These are phyloP conservation scores for Karstenula rhodostoma DNA, from an alignment of 2,329 filamentous ascomycete genomes.

Conservation along the genomic window DNA sequence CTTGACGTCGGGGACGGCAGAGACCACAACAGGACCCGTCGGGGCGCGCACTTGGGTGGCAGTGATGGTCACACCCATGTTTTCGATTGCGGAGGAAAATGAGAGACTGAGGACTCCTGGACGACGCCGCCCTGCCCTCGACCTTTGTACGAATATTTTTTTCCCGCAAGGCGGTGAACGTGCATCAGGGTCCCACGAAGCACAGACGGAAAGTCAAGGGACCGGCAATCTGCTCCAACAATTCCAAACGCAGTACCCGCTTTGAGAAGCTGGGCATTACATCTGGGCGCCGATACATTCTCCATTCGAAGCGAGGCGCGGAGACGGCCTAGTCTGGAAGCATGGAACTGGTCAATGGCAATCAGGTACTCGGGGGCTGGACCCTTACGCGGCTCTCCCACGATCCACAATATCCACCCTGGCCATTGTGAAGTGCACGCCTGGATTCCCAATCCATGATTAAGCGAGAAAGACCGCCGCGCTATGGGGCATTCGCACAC, in stretches of 20 bases:
- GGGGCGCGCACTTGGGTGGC: neutral
- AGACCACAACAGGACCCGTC: neutral
- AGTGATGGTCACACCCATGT: neutral
- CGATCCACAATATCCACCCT: neutral
- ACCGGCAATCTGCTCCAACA: neutral
- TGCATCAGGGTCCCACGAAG: neutral
- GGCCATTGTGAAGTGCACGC: neutral
- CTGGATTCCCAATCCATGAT: neutral
- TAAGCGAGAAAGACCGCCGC: neutral
- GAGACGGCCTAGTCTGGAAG: neutral
- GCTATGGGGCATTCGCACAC: neutral
- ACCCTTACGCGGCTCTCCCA: neutral
- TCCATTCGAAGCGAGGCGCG: neutral
- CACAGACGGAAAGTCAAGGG: conserved; percentile 2
- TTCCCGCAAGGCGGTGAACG: conserved; percentile 1
- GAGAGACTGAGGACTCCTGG: neutral
- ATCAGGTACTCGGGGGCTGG: neutral
- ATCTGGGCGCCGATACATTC: neutral
- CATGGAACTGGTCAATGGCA: neutral
- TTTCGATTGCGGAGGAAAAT: neutral
- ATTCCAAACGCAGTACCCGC: neutral
- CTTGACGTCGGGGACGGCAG: conserved; percentile 32
- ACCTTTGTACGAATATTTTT: neutral
- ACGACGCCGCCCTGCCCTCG: neutral
- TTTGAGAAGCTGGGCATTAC: neutral